phyloP scores from a whole-genome alignment of 768 basidiomycete genomes.

The Mycena crocata region DNA sequence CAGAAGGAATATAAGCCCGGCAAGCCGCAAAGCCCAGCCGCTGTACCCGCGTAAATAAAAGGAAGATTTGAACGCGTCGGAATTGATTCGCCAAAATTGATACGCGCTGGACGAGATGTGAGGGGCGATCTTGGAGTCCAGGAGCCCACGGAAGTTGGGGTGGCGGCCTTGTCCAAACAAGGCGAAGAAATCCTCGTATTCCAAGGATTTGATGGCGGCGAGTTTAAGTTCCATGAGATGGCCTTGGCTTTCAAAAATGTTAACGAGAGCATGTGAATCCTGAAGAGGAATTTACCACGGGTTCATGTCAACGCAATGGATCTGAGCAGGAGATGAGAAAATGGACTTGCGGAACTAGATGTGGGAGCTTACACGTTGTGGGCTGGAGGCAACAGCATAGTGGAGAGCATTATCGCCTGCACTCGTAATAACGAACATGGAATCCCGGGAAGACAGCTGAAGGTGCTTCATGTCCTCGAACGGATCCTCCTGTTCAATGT shows the following conservation, averaged over 20 bases:
- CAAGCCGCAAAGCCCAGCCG: constrained; percentile 74
- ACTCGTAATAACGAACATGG: constrained; percentile 79
- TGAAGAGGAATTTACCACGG: constrained; percentile 14
- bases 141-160: constrained; percentile 65
- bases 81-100: constrained; percentile 81
- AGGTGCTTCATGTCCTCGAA: constrained; percentile 77
- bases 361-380: constrained; percentile 55
- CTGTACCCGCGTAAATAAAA: constrained; percentile 81
- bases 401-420: constrained; percentile 87
- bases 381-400: constrained; percentile 76
- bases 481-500: constrained; percentile 71
- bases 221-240: constrained; percentile 86
- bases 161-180: constrained; percentile 78
- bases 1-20: constrained; percentile 66
- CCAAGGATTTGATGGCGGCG: constrained; percentile 67
- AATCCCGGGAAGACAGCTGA: constrained; percentile 67
- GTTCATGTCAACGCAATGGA: constrained; percentile 61
- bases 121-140: constrained; percentile 72
- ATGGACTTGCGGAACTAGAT: background rate
- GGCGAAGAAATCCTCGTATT: constrained; percentile 71
- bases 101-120: constrained; percentile 78
- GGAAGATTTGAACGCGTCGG: constrained; percentile 58
- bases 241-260: constrained; percentile 61
- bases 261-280: background rate
- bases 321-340: background rate